Conservation (phyloP, 805 yeast species). For the Yarrowia phangngaensis region DNA sequence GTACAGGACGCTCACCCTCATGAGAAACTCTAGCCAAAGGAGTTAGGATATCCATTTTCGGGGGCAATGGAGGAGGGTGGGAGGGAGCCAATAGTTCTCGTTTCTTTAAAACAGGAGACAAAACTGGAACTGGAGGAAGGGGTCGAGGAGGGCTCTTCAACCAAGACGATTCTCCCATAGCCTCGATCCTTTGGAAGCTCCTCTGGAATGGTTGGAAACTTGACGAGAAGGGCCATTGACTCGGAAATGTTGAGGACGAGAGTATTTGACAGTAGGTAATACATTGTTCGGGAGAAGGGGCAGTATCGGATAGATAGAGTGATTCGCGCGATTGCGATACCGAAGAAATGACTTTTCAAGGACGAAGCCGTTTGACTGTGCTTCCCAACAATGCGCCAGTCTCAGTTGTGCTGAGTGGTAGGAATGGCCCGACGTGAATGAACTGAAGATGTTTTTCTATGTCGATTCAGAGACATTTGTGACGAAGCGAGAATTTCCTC, state of each 20-base stretch:
- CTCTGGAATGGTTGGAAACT: no score
- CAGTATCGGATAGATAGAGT: constrained; percentile 6
- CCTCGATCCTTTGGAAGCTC: no score
- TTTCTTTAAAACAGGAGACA: constrained; percentile 3
- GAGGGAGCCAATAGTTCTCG: constrained; percentile 13
- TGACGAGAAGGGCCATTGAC: no score
- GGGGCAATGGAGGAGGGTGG: constrained; percentile 19
- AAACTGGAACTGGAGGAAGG: constrained; percentile 14
- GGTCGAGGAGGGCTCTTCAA: constrained; percentile 19
- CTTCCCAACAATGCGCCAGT: no score
- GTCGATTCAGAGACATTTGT: neutral
- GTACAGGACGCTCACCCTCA: neutral
- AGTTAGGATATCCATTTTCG: neutral
- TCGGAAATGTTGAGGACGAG: no score
- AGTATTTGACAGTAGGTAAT: no score
- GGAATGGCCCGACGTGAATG: constrained; percentile 18
- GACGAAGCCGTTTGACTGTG: no score
- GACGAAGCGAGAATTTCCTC: neutral
- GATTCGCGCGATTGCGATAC: constrained; percentile 24
- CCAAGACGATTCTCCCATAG: constrained; percentile 11
- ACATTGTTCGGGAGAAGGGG: constrained; percentile 17
- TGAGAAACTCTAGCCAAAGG: no score
- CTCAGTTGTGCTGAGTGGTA: no score
- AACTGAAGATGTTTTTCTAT: constrained; percentile 7
- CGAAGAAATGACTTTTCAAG: constrained; percentile 7